Percentiles rank a stretch among this genome's conserved stretches.
phyloP scores from a whole-genome alignment of 768 basidiomycete genomes.

The Russula earlei region DNA sequence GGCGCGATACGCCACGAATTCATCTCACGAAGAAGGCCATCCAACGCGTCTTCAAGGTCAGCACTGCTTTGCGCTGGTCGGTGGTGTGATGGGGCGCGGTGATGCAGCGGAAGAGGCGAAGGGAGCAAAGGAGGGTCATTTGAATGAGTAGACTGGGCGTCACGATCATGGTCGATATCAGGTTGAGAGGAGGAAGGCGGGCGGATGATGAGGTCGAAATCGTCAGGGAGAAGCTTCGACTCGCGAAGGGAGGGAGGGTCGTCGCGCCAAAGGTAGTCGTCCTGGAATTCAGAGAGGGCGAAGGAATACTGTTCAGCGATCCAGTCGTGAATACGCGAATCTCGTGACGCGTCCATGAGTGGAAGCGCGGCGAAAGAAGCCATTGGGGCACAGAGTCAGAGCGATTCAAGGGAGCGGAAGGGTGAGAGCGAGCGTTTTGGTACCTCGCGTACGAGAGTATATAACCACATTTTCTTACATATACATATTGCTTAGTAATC shows the following conservation, averaged over 20 bases:
- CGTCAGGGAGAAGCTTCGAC: conserved; percentile 17
- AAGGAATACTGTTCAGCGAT: conserved; percentile 21
- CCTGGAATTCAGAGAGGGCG: conserved; percentile 17
- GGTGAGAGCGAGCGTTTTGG: not conserved
- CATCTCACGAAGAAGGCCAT: conserved; percentile 32
- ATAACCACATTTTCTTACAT: conserved; percentile 9
- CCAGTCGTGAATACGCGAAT: conserved; percentile 20
- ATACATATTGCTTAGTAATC: conserved; percentile 6
- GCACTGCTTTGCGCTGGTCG: conserved; percentile 21
- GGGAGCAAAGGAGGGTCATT: conserved; percentile 31
- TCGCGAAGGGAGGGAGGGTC: conserved; percentile 20
- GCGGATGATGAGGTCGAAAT: conserved; percentile 8
- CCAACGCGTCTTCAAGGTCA: conserved; percentile 29
- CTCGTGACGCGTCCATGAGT: conserved; percentile 16
- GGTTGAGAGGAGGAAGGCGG: not conserved
- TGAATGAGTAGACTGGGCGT: conserved; percentile 21
- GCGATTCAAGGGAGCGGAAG: conserved; percentile 10
- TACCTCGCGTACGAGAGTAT: not conserved
- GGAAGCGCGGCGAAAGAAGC: conserved; percentile 15
- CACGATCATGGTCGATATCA: not conserved
- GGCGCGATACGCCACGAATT: conserved; percentile 16
- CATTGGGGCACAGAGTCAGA: conserved; percentile 1
- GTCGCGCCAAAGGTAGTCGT: conserved; percentile 2
- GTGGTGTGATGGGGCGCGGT: conserved; percentile 5
- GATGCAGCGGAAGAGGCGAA: not conserved